Base-by-base conservation (phyloP, 2,329 filamentous ascomycete genomes). In the Davidsoniella neocaledoniae region DNA sequence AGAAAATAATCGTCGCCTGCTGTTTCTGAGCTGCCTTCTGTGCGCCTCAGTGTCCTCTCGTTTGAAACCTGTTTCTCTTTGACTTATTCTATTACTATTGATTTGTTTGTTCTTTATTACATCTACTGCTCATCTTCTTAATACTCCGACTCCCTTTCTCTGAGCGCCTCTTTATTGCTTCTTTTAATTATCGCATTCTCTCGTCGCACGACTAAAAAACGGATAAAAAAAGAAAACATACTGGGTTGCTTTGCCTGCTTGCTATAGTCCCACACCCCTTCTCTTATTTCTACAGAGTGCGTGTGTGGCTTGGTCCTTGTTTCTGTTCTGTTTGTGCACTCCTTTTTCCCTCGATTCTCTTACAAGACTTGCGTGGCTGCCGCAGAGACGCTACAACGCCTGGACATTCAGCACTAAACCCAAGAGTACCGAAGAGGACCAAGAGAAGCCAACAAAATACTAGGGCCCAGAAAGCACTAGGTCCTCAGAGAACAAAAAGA, bases 311-410 rank as follows among this genome's bases (percentile, higher is more conserved):
- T 44, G 44, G 23, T 46, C 29, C 29, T 46, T 21, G 44, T 36
- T 37, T 46, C 44, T 46, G 25, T 25, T 46, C 44, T 29, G 44
- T 41, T 46, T 50, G 26, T 33, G 29, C 29, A 12, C 29, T 33
- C 29, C 29, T 33, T 33, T 33, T 33, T 33, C 29, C 29, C 37
- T 42, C 17, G 36, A 46, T 44, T 44, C 48, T 50, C 48, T 50
- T 23, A 45, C 41, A 46, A 50, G 37, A 50, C 37, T 25, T 46
- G 43, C 25, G 48, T 25, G 48, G 48, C 37, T 36, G 23, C 38
- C 16, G 29, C 29, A 33, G 29, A 33, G 29, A 33, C 29, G 29
- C 29, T 33, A 33, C 9, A 33, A 33, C 29, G 29, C 29, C 29
- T 33, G 29, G 29, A 33, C 29, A 33, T 12, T 5, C 29, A 33